phyloP scores from a whole-genome alignment of 179 eudicot genomes.

The Amaranthus tricolor region DNA sequence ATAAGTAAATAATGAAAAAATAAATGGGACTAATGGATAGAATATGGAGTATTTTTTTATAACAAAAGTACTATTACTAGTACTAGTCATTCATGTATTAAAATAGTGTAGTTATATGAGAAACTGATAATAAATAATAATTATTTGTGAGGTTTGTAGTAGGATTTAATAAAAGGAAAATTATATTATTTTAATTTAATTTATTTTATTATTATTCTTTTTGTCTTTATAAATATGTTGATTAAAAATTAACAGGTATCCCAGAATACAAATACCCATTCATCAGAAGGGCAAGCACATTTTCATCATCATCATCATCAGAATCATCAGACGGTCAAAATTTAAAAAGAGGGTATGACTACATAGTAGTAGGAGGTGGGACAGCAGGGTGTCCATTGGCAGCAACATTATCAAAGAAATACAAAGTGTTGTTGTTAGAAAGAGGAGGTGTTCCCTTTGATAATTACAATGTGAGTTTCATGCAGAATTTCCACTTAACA shows the following conservation, averaged over 20 bases:
- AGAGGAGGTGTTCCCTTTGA: slow-evolving; percentile 84
- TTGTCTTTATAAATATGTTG: background rate
- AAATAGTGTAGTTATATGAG: too few species aligned
- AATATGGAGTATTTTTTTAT: too few species aligned
- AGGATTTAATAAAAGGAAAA: too few species aligned
- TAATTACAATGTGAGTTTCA: slow-evolving; percentile 52
- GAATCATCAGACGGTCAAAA: slow-evolving; percentile 16
- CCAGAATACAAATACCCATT: slow-evolving; percentile 46
- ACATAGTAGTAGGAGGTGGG: slow-evolving; percentile 90
- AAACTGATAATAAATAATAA: too few species aligned
- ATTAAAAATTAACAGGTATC: slow-evolving; percentile 26
- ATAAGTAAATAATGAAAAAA: too few species aligned
- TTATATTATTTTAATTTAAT: background rate
- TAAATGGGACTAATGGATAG: too few species aligned
- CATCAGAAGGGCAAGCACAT: slow-evolving; percentile 61
- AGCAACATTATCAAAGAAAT: slow-evolving; percentile 67
- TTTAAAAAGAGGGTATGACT: slow-evolving; percentile 45
- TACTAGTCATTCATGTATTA: too few species aligned
- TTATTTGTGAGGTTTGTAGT: too few species aligned
- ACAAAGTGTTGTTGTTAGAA: slow-evolving; percentile 66
- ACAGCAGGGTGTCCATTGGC: slow-evolving; percentile 95
- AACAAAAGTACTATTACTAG: too few species aligned
- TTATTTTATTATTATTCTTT: background rate
- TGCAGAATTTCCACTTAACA: slow-evolving; percentile 75
- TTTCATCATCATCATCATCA: slow-evolving; percentile 31